Evolutionary conservation across 345 rosid species (phyloP).

Genomic region (Hevea brasiliensis): DNA sequence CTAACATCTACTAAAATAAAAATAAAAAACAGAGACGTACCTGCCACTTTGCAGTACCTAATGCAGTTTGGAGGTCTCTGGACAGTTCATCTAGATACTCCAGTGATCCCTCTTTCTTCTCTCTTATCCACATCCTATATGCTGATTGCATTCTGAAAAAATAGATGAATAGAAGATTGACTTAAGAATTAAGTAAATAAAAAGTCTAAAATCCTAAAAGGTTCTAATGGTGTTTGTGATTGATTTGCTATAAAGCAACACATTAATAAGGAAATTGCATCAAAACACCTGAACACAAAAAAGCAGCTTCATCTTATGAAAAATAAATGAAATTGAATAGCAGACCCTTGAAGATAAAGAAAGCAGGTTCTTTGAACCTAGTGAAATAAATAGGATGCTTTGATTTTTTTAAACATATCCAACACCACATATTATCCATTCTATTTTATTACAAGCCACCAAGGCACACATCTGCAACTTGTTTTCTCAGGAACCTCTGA

Average conservation of each 20-base stretch:
- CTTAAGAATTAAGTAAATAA: neutral
- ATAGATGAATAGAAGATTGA: neutral
- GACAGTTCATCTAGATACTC: slow-evolving; percentile 50
- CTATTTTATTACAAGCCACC: neutral
- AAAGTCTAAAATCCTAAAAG: neutral
- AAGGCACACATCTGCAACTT: neutral
- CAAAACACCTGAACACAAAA: neutral
- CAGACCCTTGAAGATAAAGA: neutral
- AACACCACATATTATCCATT: neutral
- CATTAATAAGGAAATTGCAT: neutral
- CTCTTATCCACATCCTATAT: slow-evolving; percentile 66
- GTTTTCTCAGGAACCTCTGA: neutral
- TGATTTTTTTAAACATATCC: neutral
- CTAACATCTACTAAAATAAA: neutral
- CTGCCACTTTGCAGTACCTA: slow-evolving; percentile 97
- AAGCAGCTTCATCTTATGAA: neutral
- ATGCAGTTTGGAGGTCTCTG: slow-evolving; percentile 73
- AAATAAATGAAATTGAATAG: neutral
- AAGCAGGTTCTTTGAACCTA: neutral
- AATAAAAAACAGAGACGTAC: slow-evolving; percentile 27
- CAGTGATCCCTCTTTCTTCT: slow-evolving; percentile 43
- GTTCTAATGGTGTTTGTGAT: neutral
- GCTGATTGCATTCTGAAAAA: slow-evolving; percentile 82
- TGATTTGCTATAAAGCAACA: neutral
- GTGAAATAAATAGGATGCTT: neutral